Evolutionary conservation across 2,329 filamentous ascomycete genomes (phyloP).

Genomic region (Hortaea werneckii): DNA sequence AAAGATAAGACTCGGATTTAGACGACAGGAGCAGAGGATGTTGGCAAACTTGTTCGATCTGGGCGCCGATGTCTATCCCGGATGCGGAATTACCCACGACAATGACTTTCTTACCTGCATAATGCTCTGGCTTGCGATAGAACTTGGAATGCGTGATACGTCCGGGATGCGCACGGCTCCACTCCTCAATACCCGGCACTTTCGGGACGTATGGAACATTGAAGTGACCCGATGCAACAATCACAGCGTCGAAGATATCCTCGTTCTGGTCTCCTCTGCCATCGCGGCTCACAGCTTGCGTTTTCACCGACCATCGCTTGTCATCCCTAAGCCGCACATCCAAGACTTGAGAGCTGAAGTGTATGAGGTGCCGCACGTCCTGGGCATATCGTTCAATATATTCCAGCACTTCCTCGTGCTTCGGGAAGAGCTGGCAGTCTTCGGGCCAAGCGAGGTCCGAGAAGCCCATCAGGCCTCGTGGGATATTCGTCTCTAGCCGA

Average conservation of each 20-base stretch:
- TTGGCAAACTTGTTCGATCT: constrained; percentile 55
- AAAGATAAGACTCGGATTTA: constrained; percentile 40
- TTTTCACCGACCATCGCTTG: constrained; percentile 50
- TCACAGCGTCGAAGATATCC: constrained; percentile 45
- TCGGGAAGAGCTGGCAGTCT: constrained; percentile 62
- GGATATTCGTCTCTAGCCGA: constrained; percentile 76
- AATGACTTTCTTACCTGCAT: constrained; percentile 59
- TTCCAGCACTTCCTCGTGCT: constrained; percentile 56
- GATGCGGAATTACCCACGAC: constrained; percentile 79
- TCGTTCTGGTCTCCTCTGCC: constrained; percentile 25
- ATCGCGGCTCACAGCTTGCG: constrained; percentile 22
- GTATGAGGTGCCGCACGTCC: constrained; percentile 56
- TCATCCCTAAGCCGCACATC: constrained; percentile 36
- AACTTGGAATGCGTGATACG: constrained; percentile 54
- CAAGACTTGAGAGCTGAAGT: constrained; percentile 60
- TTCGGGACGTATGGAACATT: constrained; percentile 36
- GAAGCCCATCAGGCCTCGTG: constrained; percentile 69
- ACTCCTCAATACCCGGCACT: constrained; percentile 32
- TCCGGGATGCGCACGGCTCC: constrained; percentile 29
- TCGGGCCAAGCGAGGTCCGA: constrained; percentile 48
- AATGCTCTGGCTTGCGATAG: constrained; percentile 59
- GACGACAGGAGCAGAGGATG: constrained; percentile 55
- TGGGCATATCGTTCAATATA: constrained; percentile 66
- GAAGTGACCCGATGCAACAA: constrained; percentile 41
- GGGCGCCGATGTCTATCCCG: constrained; percentile 69